Base-by-base conservation (phyloP, 2,329 filamentous ascomycete genomes). In the Sarocladium kiliense region DNA sequence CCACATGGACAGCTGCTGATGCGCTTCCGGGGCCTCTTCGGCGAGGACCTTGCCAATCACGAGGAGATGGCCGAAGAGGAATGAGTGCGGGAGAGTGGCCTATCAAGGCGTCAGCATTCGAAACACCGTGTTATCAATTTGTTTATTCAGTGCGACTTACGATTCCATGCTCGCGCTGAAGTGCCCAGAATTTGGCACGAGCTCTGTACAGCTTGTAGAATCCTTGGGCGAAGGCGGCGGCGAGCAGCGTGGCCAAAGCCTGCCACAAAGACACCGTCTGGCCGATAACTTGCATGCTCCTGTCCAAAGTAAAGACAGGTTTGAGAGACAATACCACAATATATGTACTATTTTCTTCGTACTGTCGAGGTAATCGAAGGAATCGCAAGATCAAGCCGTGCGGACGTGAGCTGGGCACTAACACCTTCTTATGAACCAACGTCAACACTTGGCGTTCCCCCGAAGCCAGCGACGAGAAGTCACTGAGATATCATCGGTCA, bases 1-100 rank as follows among this genome's bases (percentile, higher is more conserved):
- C 44, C 44, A 47, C 7, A 47, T 27, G 23, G 23, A 27, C 23
- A 47, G 44, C 21, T 47, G 44, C 44, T 47, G 44, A 18, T 47
- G 44, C 7, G 44, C 44, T 7, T 30, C 44, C 6, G 44, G 44
- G 9, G 44, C 44, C 9, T 23, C 21, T 14, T 21, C 7, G 7
- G 44, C 10, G 6, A 27, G 21, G 23, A 18, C 42, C 21, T 58
- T 54, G 27, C 57, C 58, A 32, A 58, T 34, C 51, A 61, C 36
- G 14, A 44, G 42, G 1, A 60, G 58, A 18, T 62, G 60, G 21
- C 53, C 60, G 49, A 58, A 61, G 2, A 62, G 54, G 41, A 57
- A 56, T 2, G 58, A 60, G 49, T 62, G 60, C n/a, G 56, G 56
- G 10, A 55, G 26, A 50, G 47, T 47, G 16, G 27, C 27, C 54